These are phyloP conservation scores for Saccharum officinarum DNA, from an alignment of 176 grass and related monocot species.

Conservation along the genomic window DNA sequence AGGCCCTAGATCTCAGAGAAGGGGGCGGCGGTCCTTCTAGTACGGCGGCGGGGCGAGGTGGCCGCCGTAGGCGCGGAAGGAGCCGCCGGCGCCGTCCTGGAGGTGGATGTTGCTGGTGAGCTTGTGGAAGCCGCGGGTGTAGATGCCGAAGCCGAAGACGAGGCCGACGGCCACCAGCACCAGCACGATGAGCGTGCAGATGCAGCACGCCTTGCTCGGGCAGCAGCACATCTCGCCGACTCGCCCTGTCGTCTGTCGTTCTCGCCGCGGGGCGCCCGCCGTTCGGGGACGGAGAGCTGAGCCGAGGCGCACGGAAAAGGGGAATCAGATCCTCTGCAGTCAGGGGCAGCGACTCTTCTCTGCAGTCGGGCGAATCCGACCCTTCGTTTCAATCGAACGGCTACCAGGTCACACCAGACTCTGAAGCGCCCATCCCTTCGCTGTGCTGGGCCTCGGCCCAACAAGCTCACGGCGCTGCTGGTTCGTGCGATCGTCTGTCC, in stretches of 20 bases:
- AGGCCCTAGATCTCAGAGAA: not conserved
- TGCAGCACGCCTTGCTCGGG: conserved; percentile 84
- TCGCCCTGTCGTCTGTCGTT: not conserved
- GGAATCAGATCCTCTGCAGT: no score
- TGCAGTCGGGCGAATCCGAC: no score
- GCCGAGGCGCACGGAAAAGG: not conserved
- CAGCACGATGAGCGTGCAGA: conserved; percentile 70
- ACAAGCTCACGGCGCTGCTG: no score
- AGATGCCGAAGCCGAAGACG: conserved; percentile 88
- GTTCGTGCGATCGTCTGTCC: no score
- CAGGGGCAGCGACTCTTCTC: no score
- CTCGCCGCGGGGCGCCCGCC: not conserved
- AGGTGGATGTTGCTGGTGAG: conserved; percentile 56
- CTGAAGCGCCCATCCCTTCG: no score
- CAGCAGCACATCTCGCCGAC: conserved; percentile 67
- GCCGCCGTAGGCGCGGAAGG: conserved; percentile 43
- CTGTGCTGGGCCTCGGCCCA: no score
- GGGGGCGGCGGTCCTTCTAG: not conserved
- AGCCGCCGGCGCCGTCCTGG: not conserved
- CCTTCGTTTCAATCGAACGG: no score
- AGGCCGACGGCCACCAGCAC: conserved; percentile 58
- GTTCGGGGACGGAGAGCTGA: not conserved
- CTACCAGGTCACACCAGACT: no score
- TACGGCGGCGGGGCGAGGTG: conserved; percentile 31
- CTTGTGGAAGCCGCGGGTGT: conserved; percentile 81